Evolutionary conservation across 768 basidiomycete genomes (phyloP), one percentile per base, ranked within the genome.

Genomic region (Boletellus ananas): DNA sequence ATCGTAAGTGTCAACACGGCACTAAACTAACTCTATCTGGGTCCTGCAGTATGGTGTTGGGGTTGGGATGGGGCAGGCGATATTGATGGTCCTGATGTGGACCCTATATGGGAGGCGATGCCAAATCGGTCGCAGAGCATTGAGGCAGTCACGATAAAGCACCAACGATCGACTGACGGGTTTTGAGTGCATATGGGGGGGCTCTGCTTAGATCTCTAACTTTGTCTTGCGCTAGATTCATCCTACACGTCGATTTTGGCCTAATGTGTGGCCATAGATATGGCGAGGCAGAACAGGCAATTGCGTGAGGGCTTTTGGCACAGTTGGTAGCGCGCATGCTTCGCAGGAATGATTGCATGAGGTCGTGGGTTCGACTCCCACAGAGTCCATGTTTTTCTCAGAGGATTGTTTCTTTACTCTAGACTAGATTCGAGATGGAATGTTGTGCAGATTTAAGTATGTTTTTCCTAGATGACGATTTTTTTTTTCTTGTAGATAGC

Each of bases 61-160:
- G 95, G 95, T 17, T 99, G 95, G 95, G 95, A 99, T 61, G 95
- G 95, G 13, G 95, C 95, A 3, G 95, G 95, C 17, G 95, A 99
- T 64, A 79, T 99, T 20, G 95, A 97, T 56, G 95, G 94, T 37
- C 95, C 95, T 0, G 94, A 98, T 62, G 91, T 99, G 6, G 95
- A 98, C 59, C 95, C 95, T 6, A 88, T 99, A 47, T 99, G 95
- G 95, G 95, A 97, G 67, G 64, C 68, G 31, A 86, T 87, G 84
- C 72, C 87, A 4, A 80, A 86, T 55, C 83, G 75, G 62, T 79
- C 85, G 11, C 83, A 70, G 42, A 65, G 63, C 3, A 17, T 71
- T 0, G 81, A 83, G 39, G 72, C 88, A 6, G 85, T 95, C 41
- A 57, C 63, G 18, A 80, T 95, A 29, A 79, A 79, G 59, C 94